Conservation (phyloP, 2,329 filamentous ascomycete species). For the Zymoseptoria tritici region DNA sequence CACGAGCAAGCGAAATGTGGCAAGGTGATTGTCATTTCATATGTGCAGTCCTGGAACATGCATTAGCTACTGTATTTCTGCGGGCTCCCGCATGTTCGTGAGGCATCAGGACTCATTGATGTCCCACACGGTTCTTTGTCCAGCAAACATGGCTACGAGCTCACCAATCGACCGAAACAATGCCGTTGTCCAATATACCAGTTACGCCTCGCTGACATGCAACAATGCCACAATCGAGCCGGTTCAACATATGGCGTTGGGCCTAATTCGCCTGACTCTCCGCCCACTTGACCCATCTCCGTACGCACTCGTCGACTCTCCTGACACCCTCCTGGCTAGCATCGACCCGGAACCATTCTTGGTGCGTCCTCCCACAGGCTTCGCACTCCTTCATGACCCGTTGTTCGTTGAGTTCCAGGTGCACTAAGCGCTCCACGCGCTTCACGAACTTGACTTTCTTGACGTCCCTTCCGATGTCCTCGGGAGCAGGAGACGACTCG, state of each 20-base stretch:
- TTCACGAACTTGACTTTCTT: slow-evolving; percentile 78
- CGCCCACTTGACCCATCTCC: slow-evolving; percentile 78
- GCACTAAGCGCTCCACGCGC: slow-evolving; percentile 81
- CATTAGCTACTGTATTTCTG: no score
- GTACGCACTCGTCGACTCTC: slow-evolving; percentile 64
- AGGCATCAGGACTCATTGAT: no score
- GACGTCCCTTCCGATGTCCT: slow-evolving; percentile 16
- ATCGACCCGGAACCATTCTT: slow-evolving; percentile 92
- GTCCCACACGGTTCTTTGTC: no score
- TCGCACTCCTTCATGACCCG: slow-evolving; percentile 58
- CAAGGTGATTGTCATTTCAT: no score
- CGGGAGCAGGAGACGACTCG: slow-evolving; percentile 12
- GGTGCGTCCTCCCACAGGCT: slow-evolving; percentile 75
- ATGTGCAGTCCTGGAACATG: no score
- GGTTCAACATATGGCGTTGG: not conserved
- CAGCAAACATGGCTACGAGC: not conserved
- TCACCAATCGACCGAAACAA: not conserved
- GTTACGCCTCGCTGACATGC: not conserved
- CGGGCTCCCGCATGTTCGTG: no score
- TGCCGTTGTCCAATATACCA: not conserved
- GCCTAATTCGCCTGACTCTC: slow-evolving; percentile 12
- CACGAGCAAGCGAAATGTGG: no score
- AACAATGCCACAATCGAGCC: not conserved
- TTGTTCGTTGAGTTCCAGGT: slow-evolving; percentile 68
- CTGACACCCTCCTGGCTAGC: slow-evolving; percentile 63